Conservation (phyloP, 352 stramenopile species). For the Pythium folliculosum region DNA sequence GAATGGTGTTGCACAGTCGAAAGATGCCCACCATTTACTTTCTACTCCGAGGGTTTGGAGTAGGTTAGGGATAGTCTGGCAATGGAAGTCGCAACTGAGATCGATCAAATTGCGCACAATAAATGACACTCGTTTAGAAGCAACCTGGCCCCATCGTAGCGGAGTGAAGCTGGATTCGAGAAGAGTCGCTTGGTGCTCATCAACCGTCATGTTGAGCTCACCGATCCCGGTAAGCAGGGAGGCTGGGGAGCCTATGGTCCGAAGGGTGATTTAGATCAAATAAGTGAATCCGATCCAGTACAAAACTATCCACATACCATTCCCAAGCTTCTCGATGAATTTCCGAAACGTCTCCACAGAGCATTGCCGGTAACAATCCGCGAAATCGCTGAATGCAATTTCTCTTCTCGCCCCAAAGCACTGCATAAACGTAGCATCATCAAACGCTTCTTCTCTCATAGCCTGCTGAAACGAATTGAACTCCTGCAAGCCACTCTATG, state of each 20-base stretch:
- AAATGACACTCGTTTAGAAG: conserved; percentile 17
- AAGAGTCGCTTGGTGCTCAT: conserved; percentile 10
- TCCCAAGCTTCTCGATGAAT: conserved; percentile 38
- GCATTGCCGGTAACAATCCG: conserved; percentile 42
- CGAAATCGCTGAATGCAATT: conserved; percentile 41
- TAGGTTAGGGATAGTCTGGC: conserved; percentile 5
- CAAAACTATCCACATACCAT: conserved; percentile 29
- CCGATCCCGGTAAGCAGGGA: conserved; percentile 14
- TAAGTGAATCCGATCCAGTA: not conserved
- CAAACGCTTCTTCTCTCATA: conserved; percentile 40
- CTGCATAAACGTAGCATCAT: conserved; percentile 37
- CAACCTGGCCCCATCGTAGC: conserved; percentile 13
- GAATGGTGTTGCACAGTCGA: conserved; percentile 35
- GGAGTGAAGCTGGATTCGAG: conserved; percentile 20
- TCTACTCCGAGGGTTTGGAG: not conserved
- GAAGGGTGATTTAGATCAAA: not conserved
- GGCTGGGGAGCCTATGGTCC: conserved; percentile 19
- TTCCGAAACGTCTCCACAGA: conserved; percentile 36
- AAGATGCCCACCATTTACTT: not conserved
- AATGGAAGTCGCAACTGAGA: conserved; percentile 29
- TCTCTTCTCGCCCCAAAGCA: conserved; percentile 35
- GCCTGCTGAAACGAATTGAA: conserved; percentile 70
- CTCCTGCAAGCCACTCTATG: conserved; percentile 27
- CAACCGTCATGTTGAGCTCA: not conserved
- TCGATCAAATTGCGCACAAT: conserved; percentile 13